phyloP scores from a whole-genome alignment of 257 asterid genomes.

The Jaltomata sinuosa region DNA sequence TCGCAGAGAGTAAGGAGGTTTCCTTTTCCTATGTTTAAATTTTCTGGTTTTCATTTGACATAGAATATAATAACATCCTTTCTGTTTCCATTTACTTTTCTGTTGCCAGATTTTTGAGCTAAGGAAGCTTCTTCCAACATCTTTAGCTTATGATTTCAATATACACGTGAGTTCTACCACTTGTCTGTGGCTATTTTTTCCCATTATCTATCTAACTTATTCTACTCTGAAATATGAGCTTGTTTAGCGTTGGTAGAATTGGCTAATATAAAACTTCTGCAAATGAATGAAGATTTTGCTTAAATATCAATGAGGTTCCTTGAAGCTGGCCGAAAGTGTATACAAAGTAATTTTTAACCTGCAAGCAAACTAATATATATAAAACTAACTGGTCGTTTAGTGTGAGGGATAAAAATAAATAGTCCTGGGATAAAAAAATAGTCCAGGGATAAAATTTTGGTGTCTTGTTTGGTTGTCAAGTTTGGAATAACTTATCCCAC shows the following conservation, averaged over 20 bases:
- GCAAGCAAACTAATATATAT: not conserved
- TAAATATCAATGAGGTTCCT: not conserved
- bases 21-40: not conserved
- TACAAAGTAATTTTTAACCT: not conserved
- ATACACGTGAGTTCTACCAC: slow-evolving; percentile 53
- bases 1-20: not conserved
- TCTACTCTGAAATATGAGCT: not conserved
- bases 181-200: not conserved
- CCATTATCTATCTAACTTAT: not conserved
- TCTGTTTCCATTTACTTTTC: not conserved
- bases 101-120: slow-evolving; percentile 74
- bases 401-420: too few relatives aligned
- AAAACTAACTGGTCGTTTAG: too few relatives aligned
- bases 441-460: too few relatives aligned
- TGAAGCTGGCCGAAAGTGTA: not conserved
- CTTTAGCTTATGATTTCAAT: slow-evolving; percentile 79
- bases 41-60: not conserved
- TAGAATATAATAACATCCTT: not conserved
- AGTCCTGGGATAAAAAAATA: too few relatives aligned
- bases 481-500: too few relatives aligned
- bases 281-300: not conserved
- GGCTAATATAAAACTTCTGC: not conserved
- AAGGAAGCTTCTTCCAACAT: slow-evolving; percentile 84
- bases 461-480: too few relatives aligned
- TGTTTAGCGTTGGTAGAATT: not conserved